Percentiles rank a stretch among this genome's conserved stretches.
Evolutionary conservation across 371 early-diverging fungal species (phyloP).

Genomic region (Nematocida parisii): DNA sequence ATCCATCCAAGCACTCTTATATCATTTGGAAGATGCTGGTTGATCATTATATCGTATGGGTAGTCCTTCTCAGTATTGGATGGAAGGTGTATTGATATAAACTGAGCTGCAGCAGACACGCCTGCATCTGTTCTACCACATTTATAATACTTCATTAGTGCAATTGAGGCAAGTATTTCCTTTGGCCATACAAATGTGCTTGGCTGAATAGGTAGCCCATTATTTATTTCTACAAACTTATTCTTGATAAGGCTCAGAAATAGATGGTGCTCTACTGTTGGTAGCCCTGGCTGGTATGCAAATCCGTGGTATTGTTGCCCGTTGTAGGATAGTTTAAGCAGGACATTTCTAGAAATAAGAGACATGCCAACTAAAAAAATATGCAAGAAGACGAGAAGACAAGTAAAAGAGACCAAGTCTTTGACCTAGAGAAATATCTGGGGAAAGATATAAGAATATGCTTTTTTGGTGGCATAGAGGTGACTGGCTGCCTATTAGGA

Average conservation of each 20-base stretch:
- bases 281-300: conserved; percentile 51
- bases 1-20: conserved; percentile 86
- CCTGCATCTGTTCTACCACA: conserved; percentile 86
- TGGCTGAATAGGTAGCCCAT: neutral
- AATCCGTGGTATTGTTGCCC: conserved; percentile 48
- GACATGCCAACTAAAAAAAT: conserved; percentile 34
- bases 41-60: conserved; percentile 78
- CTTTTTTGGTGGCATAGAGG: conserved; percentile 51
- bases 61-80: conserved; percentile 71
- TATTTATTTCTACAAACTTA: conserved; percentile 7
- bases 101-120: conserved; percentile 78
- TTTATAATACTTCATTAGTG: conserved; percentile 33
- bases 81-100: conserved; percentile 78
- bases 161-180: neutral
- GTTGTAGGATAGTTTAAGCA: conserved; percentile 52
- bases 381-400: conserved; percentile 50
- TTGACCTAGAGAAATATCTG: conserved; percentile 49
- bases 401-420: conserved; percentile 49
- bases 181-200: neutral
- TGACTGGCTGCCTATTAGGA: conserved; percentile 25
- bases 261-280: conserved; percentile 43
- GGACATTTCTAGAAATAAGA: conserved; percentile 27
- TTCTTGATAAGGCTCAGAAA: conserved; percentile 15
- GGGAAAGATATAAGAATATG: conserved; percentile 39
- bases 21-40: conserved; percentile 78